phyloP scores from a whole-genome alignment of 306 rosid genomes.

The Fagus crenata region DNA sequence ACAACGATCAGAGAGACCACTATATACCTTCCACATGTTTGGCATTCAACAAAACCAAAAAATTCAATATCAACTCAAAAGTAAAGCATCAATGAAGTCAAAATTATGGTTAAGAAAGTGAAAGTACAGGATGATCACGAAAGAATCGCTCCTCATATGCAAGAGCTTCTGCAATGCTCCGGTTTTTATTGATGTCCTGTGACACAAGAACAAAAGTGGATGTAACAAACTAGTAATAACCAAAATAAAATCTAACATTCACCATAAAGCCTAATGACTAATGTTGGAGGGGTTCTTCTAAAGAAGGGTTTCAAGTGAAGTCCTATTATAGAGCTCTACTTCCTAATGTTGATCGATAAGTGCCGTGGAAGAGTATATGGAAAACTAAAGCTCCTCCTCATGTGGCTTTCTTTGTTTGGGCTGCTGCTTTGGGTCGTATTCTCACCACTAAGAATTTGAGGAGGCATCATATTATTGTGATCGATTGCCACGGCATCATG shows the following conservation, averaged over 20 bases:
- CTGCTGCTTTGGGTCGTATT: too few relatives aligned
- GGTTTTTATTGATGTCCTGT: conserved; percentile 80
- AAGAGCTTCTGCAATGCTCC: conserved; percentile 91
- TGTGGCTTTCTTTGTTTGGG: too few relatives aligned
- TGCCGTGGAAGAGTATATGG: too few relatives aligned
- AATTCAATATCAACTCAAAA: conserved; percentile 22
- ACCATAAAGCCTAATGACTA: neutral
- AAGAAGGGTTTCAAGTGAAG: too few relatives aligned
- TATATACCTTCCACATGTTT: conserved; percentile 62
- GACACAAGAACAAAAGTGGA: neutral
- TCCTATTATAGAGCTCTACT: too few relatives aligned
- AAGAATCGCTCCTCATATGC: conserved; percentile 84
- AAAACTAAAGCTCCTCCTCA: too few relatives aligned
- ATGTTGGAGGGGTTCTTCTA: neutral
- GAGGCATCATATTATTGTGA: too few relatives aligned
- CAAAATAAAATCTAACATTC: conserved; percentile 19
- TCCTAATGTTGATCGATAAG: too few relatives aligned
- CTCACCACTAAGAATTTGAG: too few relatives aligned
- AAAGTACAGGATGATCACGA: conserved; percentile 84
- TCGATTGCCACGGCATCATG: neutral
- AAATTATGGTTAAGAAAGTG: neutral
- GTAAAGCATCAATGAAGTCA: neutral
- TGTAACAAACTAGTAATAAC: conserved; percentile 8
- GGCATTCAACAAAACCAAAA: conserved; percentile 17
- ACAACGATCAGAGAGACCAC: conserved; percentile 79